Base-by-base conservation (phyloP, 1,139 yeast species). In the Torulaspora globosa region DNA sequence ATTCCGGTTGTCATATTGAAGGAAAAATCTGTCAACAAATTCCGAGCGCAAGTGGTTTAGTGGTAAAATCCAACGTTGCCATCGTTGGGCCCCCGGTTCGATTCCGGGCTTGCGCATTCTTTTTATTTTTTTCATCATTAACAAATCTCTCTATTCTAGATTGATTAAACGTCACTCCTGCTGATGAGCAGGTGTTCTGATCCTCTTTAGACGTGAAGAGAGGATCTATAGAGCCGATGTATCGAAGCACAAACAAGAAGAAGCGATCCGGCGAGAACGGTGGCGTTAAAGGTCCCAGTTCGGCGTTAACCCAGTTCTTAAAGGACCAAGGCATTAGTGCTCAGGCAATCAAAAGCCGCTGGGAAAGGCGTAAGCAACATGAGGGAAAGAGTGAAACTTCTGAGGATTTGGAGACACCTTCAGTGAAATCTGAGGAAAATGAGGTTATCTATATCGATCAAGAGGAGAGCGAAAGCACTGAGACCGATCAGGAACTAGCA, bases 291-390 rank as follows among this genome's bases (percentile, higher is more conserved):
- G 92, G 92, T 0, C 92, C 94, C 6, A 83, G 82, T 68, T 80
- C 87, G 54, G 94, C 94, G 0, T 70, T 84, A 54, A 84, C 92
- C 0, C 88, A 82, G 61, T 84, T 84, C 59, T 71, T 84, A 49
- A 70, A 84, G 41, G 80, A 84, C 47, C 96, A 89, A 64, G 97
- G 97, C 34, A 90, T 90, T 66, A 85, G 71, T 59, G 86, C 97
- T 0, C 88, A 80, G 51, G 82, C 81, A 38, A 88, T 90, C 60
- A 74, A 90, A 55, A 69, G 75, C 44, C 71, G 95, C 55, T 78
- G 84, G 62, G 62, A 68, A 53, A 32, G 28, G 14, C 19, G 36
- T 11, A 60, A 58, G 51, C 55, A 67, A 58, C 63, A 67, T 57
- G 51, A 59, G 36, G 44, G 44, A 14, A 47, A 39, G 27, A 39